Evolutionary conservation across 495 filamentous ascomycete species (phyloP), one percentile per base, ranked within the genome.

Genomic region (Aspergillus indologenus): DNA sequence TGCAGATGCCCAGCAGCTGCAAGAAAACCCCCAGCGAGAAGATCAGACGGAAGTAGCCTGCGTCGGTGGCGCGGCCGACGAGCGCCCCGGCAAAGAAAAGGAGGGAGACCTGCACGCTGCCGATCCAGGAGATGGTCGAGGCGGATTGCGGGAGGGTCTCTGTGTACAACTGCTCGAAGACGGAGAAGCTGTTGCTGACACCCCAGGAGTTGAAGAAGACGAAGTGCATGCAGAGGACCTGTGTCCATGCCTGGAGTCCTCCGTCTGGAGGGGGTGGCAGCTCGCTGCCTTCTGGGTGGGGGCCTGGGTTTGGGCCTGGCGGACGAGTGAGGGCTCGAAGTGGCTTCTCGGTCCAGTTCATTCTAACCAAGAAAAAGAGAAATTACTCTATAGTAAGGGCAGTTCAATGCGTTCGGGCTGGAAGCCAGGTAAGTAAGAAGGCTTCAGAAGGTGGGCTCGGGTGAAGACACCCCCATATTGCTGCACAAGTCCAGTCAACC

Each of bases 71-170:
- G 0, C 84, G 78, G 11, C 86, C 86, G 5, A 83, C 75, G 40
- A 86, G 71, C 9, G 63, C 59, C 9, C 64, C 63, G 20, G 70
- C 46, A 40, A 65, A 66, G 26, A 72, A 67, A 3, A 75, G 61
- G 17, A 71, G 53, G 31, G 70, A 75, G 45, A 72, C 57, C 52
- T 76, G 68, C 2, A 76, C 42, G n/a, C 71, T 68, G 8, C 78
- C 77, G 31, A 82, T 79, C 76, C 87, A 90, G 1, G 84, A 85
- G 46, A 90, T 81, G 29, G 79, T 74, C 0, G 85, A 85, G 0
- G 83, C 78, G 0, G 82, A 56, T 14, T 74, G 70, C 8, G 57
- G 18, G 2, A 79, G 64, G 3, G 63, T 64, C 0, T 71, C 57
- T 18, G 76, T 74, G 65, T 91, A 92, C 72, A 90, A 85, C 0